Evolutionary conservation across 2,329 filamentous ascomycete species (phyloP).

Genomic region (Stachybotrys elegans): DNA sequence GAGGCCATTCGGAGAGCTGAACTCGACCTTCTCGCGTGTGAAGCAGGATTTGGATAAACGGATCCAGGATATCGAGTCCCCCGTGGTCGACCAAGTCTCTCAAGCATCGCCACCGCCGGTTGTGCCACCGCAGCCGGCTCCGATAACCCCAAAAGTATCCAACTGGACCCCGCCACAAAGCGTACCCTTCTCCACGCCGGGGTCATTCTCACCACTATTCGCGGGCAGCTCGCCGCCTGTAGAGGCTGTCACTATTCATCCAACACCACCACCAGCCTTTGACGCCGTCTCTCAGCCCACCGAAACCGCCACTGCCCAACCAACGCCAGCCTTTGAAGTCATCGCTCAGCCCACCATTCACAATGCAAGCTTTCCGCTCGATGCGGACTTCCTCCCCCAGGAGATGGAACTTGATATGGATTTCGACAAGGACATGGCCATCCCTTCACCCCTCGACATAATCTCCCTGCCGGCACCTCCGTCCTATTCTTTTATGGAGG

Average conservation of each 20-base stretch:
- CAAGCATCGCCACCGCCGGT: too few relatives aligned
- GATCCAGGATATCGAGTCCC: not conserved
- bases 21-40: constrained; percentile 53
- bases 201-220: too few relatives aligned
- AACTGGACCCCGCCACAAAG: not conserved
- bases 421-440: constrained; percentile 16
- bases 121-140: too few relatives aligned
- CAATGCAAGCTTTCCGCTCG: constrained; percentile 49
- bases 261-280: too few relatives aligned
- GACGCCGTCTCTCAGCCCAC: not conserved
- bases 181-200: not conserved
- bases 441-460: too few relatives aligned
- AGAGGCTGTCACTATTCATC: too few relatives aligned
- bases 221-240: too few relatives aligned
- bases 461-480: constrained; percentile 36
- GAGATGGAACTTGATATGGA: not conserved
- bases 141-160: too few relatives aligned
- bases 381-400: constrained; percentile 16
- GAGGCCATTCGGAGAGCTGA: constrained; percentile 50
- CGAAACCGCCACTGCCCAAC: constrained; percentile 10
- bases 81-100: constrained; percentile 1
- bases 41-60: constrained; percentile 16
- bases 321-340: constrained; percentile 36
- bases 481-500: constrained; percentile 59
- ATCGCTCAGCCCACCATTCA: constrained; percentile 45